phyloP scores from a whole-genome alignment of 305 asterid genomes.

The Fraxinus greggii region DNA sequence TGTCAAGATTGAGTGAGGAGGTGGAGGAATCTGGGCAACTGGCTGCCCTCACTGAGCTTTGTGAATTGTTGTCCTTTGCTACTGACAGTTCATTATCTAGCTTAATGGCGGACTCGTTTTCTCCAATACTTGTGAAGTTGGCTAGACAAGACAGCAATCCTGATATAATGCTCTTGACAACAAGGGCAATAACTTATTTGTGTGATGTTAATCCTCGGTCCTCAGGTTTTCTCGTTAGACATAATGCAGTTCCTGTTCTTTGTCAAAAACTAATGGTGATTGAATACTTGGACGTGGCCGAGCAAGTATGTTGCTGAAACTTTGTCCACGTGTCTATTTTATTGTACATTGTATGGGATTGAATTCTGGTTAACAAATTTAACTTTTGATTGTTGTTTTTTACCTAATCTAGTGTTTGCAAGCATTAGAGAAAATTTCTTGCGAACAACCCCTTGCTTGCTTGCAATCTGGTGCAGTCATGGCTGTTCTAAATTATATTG shows the following conservation, averaged over 20 bases:
- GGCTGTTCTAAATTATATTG: conserved; percentile 83
- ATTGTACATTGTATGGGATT: conserved; percentile 15
- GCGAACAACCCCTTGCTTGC: conserved; percentile 89
- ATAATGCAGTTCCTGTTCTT: conserved; percentile 78
- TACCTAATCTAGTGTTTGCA: conserved; percentile 70
- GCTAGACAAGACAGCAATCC: conserved; percentile 71
- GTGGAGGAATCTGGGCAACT: conserved; percentile 73
- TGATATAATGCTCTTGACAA: conserved; percentile 76
- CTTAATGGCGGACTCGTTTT: conserved; percentile 66
- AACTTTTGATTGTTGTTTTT: not conserved
- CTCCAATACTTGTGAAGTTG: conserved; percentile 76
- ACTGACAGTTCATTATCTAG: conserved; percentile 75
- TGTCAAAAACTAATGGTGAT: conserved; percentile 79
- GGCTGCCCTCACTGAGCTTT: conserved; percentile 81
- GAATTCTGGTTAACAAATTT: conserved; percentile 1
- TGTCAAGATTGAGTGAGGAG: conserved; percentile 62
- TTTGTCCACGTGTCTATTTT: conserved; percentile 15
- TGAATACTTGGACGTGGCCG: conserved; percentile 93
- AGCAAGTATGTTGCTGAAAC: conserved; percentile 64
- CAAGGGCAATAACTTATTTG: conserved; percentile 89
- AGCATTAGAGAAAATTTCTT: conserved; percentile 87
- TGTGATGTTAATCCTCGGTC: conserved; percentile 84
- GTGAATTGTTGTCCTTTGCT: conserved; percentile 82
- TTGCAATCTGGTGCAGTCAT: conserved; percentile 88
- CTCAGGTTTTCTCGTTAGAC: conserved; percentile 71